A percentile compares a stretch with the other conserved stretches of the same genome.
These are phyloP conservation scores for Pyricularia pennisetigena DNA, from an alignment of 2,329 filamentous ascomycete species.

Conservation along the genomic window DNA sequence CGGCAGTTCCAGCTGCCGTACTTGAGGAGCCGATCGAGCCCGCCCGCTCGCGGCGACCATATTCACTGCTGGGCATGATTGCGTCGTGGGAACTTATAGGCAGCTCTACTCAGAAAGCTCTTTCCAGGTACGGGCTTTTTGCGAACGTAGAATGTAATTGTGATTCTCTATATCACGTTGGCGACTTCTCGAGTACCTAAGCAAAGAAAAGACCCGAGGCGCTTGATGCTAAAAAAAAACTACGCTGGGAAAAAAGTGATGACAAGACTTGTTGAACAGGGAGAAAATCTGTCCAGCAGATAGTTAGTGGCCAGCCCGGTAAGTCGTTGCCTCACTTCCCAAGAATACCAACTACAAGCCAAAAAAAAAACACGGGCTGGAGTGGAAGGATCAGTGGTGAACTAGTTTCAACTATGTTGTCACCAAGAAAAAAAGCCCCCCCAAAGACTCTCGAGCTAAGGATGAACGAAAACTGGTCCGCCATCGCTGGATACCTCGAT, in stretches of 20 bases:
- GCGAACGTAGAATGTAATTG: neutral
- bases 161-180: neutral
- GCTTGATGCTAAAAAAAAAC: neutral
- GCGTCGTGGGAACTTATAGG: neutral
- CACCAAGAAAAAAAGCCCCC: neutral
- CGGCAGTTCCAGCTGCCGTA: conserved; percentile 20
- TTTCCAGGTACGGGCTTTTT: neutral
- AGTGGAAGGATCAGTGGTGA: neutral
- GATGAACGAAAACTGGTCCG: neutral
- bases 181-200: neutral
- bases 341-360: neutral
- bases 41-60: conserved; percentile 15
- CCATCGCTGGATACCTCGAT: neutral
- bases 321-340: neutral
- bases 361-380: neutral
- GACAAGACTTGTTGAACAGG: neutral
- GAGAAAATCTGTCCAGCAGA: neutral
- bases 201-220: neutral
- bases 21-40: conserved; percentile 24
- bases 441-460: neutral
- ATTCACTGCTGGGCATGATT: conserved; percentile 7
- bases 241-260: neutral
- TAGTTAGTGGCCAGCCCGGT: neutral
- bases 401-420: neutral
- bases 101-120: neutral